phyloP scores from a whole-genome alignment of 163 green algal genomes.

The Picocystis sp. region DNA sequence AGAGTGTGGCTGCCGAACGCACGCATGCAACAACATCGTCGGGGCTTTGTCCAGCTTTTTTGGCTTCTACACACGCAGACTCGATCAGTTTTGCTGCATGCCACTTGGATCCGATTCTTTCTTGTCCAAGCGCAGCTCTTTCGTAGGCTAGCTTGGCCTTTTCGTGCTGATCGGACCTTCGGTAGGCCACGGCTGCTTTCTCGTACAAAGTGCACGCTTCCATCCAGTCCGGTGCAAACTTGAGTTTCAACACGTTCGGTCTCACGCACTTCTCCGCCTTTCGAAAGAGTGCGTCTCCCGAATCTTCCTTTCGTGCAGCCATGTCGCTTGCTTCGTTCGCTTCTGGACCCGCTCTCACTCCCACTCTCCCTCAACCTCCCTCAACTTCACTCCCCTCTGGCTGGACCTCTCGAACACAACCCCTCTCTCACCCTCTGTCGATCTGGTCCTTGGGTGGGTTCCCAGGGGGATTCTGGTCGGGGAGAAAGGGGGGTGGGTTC shows the following conservation, averaged over 20 bases:
- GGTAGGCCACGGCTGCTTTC: conserved; percentile 35
- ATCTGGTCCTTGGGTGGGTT: too few species aligned
- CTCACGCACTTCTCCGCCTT: conserved; percentile 26
- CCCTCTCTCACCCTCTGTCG: too few species aligned
- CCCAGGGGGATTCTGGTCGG: too few species aligned
- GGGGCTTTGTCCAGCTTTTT: too few species aligned
- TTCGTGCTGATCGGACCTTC: conserved; percentile 25
- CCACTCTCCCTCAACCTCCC: too few species aligned
- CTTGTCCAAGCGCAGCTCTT: conserved; percentile 38
- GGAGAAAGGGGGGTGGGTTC: too few species aligned
- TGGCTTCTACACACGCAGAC: neutral
- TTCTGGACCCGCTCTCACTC: too few species aligned
- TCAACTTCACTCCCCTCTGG: too few species aligned
- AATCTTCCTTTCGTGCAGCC: too few species aligned
- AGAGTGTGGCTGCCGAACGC: neutral
- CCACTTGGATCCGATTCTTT: conserved; percentile 42
- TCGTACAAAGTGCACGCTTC: conserved; percentile 49
- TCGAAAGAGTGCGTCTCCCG: conserved; percentile 32
- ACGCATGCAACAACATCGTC: too few species aligned
- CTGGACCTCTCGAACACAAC: too few species aligned
- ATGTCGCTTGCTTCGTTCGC: too few species aligned
- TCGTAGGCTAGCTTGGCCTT: conserved; percentile 41
- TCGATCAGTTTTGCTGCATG: conserved; percentile 60
- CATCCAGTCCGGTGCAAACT: conserved; percentile 52
- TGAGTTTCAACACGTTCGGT: conserved; percentile 32